A percentile compares a stretch with the other conserved stretches of the same genome.
phyloP scores from a whole-genome alignment of 2,329 filamentous ascomycete genomes.

The Ascochyta koolunga region DNA sequence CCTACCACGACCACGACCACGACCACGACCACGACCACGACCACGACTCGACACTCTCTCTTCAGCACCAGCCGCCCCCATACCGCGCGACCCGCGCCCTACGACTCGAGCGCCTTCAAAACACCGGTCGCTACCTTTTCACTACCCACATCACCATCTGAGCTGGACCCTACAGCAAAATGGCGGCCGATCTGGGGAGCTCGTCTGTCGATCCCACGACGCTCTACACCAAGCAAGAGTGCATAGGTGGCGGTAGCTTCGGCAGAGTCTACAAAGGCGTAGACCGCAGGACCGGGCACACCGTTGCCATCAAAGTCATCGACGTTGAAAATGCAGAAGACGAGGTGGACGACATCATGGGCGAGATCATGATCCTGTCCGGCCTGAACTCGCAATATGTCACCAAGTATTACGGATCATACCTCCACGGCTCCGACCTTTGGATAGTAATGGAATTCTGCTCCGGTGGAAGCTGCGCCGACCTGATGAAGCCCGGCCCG shows the following conservation, averaged over 20 bases:
- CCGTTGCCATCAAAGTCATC: constrained; percentile 97
- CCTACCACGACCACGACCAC: too few species aligned
- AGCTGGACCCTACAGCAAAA: constrained; percentile 11
- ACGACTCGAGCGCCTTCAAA: not conserved
- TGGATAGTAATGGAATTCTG: constrained; percentile 99
- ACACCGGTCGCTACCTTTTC: not conserved
- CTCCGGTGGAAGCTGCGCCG: constrained; percentile 92
- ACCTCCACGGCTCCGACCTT: constrained; percentile 91
- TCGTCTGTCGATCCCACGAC: constrained; percentile 80
- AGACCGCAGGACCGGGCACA: constrained; percentile 89
- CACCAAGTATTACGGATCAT: constrained; percentile 97
- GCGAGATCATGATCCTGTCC: constrained; percentile 96
- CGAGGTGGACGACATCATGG: constrained; percentile 98
- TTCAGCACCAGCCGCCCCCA: not conserved
- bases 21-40: too few species aligned
- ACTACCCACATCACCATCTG: not conserved
- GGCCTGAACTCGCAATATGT: constrained; percentile 96
- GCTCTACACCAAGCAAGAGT: constrained; percentile 80
- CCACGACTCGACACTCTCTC: not conserved
- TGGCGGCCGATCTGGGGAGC: constrained; percentile 45
- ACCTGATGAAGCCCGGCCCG: constrained; percentile 90
- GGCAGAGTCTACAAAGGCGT: constrained; percentile 99
- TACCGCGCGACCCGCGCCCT: not conserved
- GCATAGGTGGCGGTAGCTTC: constrained; percentile 91
- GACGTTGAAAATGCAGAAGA: constrained; percentile 99